Conservation (phyloP, 75 land plant genomes). For the Picea glauca region DNA sequence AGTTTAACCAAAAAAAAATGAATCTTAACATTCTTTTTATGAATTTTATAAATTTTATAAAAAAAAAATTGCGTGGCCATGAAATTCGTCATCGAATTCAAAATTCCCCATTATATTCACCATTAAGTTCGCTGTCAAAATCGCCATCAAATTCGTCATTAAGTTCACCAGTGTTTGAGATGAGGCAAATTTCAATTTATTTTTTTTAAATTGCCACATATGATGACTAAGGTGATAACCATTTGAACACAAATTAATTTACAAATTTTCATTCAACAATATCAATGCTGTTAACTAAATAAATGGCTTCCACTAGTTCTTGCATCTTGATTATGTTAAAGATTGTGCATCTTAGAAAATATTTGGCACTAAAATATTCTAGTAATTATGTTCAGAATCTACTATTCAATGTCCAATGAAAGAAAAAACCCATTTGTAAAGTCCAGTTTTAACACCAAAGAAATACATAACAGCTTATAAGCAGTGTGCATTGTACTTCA, state of each 20-base stretch:
- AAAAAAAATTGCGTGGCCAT: not conserved
- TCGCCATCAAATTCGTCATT: not conserved
- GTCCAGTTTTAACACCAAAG: not conserved
- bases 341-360: not conserved
- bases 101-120: too few relatives aligned
- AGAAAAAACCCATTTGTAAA: not conserved
- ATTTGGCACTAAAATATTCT: not conserved
- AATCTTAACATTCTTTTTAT: too few relatives aligned
- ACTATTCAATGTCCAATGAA: not conserved
- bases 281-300: not conserved
- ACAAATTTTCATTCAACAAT: not conserved
- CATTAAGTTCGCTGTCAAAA: too few relatives aligned
- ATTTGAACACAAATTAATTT: not conserved
- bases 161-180: too few relatives aligned
- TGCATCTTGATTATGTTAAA: not conserved
- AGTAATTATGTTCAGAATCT: not conserved
- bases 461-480: not conserved
- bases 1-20: too few relatives aligned
- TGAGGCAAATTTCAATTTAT: too few relatives aligned
- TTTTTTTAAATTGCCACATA: too few relatives aligned
- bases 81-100: not conserved
- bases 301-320: not conserved
- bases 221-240: too few relatives aligned
- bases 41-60: too few relatives aligned
- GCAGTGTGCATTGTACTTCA: too few relatives aligned